Conservation (phyloP, 1,284 basidiomycete species). For the Moesziomyces sp. region DNA sequence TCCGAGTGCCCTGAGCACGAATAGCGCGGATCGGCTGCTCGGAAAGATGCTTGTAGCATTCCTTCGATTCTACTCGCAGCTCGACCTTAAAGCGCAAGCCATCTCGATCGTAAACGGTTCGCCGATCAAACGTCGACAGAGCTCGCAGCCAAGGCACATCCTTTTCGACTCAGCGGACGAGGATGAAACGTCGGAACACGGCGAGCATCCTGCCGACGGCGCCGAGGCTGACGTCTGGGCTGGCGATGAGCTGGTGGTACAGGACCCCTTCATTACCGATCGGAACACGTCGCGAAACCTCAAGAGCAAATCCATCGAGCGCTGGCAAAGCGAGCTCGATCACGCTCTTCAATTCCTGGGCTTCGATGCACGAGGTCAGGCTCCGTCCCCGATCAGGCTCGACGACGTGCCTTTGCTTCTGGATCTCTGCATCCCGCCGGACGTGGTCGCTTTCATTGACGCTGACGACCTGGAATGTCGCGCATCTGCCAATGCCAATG, state of each 20-base stretch:
- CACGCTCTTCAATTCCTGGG: conserved; percentile 16
- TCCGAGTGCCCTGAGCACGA: not conserved
- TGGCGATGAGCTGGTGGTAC: conserved; percentile 61
- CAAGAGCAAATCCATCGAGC: conserved; percentile 16
- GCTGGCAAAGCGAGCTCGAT: conserved; percentile 28
- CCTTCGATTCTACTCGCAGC: conserved; percentile 23
- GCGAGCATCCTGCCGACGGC: not conserved
- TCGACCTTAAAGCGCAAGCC: conserved; percentile 17
- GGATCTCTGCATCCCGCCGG: conserved; percentile 24
- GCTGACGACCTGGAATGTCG: not conserved
- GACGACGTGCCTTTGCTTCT: conserved; percentile 22
- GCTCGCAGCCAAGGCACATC: conserved; percentile 9
- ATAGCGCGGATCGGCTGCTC: conserved; percentile 26
- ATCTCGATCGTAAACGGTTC: conserved; percentile 36
- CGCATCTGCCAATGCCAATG: not conserved
- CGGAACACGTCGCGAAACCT: conserved; percentile 67
- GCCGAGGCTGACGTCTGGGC: conserved; percentile 61
- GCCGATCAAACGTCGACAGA: conserved; percentile 12
- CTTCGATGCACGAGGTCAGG: not conserved
- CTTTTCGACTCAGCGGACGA: conserved; percentile 24
- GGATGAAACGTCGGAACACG: not conserved
- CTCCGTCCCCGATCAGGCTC: not conserved
- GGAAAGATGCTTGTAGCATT: conserved; percentile 33
- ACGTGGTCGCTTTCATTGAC: conserved; percentile 5
- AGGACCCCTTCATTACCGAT: conserved; percentile 68